phyloP scores from a whole-genome alignment of 2,329 filamentous ascomycete genomes.

The Clarireedia monteithiana region DNA sequence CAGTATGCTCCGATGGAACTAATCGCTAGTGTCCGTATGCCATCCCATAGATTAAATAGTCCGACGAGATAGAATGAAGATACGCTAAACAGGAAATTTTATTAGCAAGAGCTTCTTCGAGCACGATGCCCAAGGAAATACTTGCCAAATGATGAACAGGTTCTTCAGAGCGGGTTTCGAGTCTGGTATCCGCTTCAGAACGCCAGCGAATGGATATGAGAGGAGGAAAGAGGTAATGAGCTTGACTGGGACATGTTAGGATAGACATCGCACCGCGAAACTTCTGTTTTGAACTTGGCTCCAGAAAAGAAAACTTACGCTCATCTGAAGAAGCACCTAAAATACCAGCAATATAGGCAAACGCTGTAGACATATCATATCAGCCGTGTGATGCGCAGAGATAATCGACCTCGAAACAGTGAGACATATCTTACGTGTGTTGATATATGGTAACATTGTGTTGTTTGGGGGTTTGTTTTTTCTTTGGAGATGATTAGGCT shows the following conservation, averaged over 20 bases:
- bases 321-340: slow-evolving; percentile 60
- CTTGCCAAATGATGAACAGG: slow-evolving; percentile 70
- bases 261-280: not conserved
- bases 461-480: not conserved
- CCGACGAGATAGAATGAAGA: slow-evolving; percentile 89
- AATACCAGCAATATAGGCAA: slow-evolving; percentile 46
- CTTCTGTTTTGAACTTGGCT: not conserved
- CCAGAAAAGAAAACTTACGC: slow-evolving; percentile 35
- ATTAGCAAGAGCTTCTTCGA: slow-evolving; percentile 4
- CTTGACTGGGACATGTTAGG: slow-evolving; percentile 59
- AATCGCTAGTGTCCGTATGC: slow-evolving; percentile 69
- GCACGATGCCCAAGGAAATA: slow-evolving; percentile 8
- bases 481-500: too few species aligned
- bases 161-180: slow-evolving; percentile 78
- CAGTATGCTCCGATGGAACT: slow-evolving; percentile 73
- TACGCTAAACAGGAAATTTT: slow-evolving; percentile 40
- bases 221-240: slow-evolving; percentile 84
- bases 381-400: slow-evolving; percentile 12
- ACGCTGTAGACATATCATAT: slow-evolving; percentile 40
- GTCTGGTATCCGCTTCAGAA: slow-evolving; percentile 88
- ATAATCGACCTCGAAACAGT: not conserved
- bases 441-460: slow-evolving; percentile 56
- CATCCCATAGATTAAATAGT: slow-evolving; percentile 86
- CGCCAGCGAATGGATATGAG: slow-evolving; percentile 82
- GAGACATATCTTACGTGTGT: slow-evolving; percentile 40